These are phyloP conservation scores for Xylariaceae sp. DNA, from an alignment of 2,329 filamentous ascomycete species.

Conservation along the genomic window DNA sequence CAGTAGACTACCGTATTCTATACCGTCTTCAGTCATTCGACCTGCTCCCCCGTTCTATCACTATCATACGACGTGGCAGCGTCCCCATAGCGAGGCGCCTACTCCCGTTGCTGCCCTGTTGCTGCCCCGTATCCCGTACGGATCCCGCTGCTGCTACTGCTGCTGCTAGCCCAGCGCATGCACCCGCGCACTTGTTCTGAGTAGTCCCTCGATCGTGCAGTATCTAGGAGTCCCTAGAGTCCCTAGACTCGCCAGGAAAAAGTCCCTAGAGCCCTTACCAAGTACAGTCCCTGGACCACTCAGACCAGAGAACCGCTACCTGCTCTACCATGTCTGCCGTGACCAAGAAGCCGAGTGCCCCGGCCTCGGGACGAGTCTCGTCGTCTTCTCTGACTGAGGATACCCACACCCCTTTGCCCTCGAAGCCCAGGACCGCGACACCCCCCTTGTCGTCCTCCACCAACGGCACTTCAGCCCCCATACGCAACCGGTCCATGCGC, in stretches of 20 bases:
- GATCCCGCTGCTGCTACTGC: not conserved
- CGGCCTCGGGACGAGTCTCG: slow-evolving; percentile 43
- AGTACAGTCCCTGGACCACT: not conserved
- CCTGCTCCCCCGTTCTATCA: not conserved
- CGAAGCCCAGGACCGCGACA: slow-evolving; percentile 45
- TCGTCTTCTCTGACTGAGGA: slow-evolving; percentile 28
- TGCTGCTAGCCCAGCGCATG: not conserved
- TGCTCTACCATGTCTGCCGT: slow-evolving; percentile 43
- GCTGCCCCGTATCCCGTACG: too few relatives aligned
- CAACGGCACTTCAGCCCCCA: slow-evolving; percentile 39
- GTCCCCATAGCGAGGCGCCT: not conserved
- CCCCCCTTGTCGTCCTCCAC: slow-evolving; percentile 41
- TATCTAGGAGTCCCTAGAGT: too few relatives aligned
- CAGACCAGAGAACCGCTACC: slow-evolving; percentile 6
- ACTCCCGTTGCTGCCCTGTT: not conserved
- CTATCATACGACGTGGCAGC: not conserved
- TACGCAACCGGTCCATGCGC: slow-evolving; percentile 61
- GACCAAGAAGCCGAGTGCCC: slow-evolving; percentile 48
- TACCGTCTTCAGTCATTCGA: not conserved
- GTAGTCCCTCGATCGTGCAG: not conserved
- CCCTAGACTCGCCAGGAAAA: too few relatives aligned
- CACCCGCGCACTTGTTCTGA: not conserved
- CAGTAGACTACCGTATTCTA: not conserved
- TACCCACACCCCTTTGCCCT: slow-evolving; percentile 37
- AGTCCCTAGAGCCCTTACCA: too few relatives aligned